phyloP scores from a whole-genome alignment of 768 basidiomycete species.

The Jaapia argillacea region DNA sequence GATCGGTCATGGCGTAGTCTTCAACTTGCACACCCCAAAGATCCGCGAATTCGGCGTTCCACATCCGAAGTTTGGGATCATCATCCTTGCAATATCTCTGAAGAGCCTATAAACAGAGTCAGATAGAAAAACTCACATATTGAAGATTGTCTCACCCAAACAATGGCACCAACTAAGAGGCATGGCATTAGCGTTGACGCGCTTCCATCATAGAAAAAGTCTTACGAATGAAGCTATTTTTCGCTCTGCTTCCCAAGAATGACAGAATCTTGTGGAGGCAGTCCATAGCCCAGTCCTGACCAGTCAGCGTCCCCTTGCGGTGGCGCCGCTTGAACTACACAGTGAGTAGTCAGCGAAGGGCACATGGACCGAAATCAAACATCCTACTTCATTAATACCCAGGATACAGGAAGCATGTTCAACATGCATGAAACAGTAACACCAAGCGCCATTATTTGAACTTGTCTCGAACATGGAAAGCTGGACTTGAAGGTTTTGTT shows the following conservation, averaged over 20 bases:
- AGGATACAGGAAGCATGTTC: conserved; percentile 61
- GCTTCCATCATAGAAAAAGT: no score
- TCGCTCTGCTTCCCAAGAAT: conserved; percentile 29
- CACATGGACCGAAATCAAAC: background rate
- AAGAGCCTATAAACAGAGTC: background rate
- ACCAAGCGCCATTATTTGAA: conserved; percentile 75
- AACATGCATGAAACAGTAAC: conserved; percentile 67
- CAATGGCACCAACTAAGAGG: background rate
- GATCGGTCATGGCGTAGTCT: conserved; percentile 5
- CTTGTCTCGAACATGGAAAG: conserved; percentile 72
- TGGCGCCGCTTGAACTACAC: background rate
- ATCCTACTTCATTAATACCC: background rate
- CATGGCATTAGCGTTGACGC: no score
- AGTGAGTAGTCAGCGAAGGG: background rate
- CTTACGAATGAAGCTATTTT: conserved; percentile 36
- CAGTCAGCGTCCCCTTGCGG: background rate
- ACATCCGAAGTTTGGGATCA: conserved; percentile 41
- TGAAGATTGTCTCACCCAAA: background rate
- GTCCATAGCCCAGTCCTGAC: conserved; percentile 22
- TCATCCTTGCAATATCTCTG: conserved; percentile 64
- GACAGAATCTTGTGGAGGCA: conserved; percentile 29
- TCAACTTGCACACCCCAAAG: conserved; percentile 51
- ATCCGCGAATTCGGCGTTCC: conserved; percentile 57
- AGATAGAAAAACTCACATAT: background rate
- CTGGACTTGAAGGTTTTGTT: conserved; percentile 59